Evolutionary conservation across 257 asterid genomes (phyloP).

Genomic region (Fraxinus pennsylvanica): DNA sequence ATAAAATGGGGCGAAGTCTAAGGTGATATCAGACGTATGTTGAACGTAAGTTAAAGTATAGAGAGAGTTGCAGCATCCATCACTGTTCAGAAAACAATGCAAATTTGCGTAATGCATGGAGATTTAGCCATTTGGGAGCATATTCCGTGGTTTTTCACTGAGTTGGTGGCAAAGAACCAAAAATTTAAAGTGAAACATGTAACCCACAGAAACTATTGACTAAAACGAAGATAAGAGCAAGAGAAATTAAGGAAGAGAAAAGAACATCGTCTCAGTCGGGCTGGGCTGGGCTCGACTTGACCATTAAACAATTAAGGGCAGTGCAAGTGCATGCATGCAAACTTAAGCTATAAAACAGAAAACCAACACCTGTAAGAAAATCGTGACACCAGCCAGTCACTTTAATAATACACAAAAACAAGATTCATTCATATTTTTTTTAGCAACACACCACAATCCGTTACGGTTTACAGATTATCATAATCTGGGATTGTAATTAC

Average conservation of each 20-base stretch:
- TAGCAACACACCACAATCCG: background rate
- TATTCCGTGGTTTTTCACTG: background rate
- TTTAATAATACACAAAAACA: background rate
- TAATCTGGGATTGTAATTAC: background rate
- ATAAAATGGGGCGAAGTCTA: background rate
- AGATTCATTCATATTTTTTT: background rate
- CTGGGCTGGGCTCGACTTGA: background rate
- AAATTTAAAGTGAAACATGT: background rate
- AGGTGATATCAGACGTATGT: background rate
- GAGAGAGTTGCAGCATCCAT: background rate
- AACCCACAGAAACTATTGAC: background rate
- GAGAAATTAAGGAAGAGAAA: background rate
- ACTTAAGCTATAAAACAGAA: background rate
- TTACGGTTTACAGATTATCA: background rate
- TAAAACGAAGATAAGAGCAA: background rate
- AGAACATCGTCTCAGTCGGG: background rate
- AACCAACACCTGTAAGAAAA: background rate
- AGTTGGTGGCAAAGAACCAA: background rate
- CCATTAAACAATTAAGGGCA: background rate
- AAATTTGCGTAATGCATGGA: background rate
- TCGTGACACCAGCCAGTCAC: too few species aligned
- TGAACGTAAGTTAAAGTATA: background rate
- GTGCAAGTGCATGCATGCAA: background rate
- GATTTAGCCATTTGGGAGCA: background rate
- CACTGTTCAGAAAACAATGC: background rate